Base-by-base conservation (phyloP, 768 basidiomycete species). In the Suillus plorans region DNA sequence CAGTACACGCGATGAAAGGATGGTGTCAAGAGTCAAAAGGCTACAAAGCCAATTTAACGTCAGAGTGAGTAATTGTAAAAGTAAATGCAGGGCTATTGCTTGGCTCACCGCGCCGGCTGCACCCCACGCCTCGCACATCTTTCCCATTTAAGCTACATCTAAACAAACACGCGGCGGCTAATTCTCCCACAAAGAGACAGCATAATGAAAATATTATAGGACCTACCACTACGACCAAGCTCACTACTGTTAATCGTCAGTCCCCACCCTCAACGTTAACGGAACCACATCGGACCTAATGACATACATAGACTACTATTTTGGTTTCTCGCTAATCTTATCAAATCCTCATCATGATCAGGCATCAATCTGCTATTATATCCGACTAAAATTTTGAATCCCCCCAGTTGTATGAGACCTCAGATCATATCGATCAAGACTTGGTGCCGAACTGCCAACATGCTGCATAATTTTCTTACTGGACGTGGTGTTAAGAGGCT, bases 51-150 rank as follows among this genome's bases (percentile, higher is more conserved):
- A 50, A 16, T 25, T 50, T 50, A 36, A 53, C 52, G 52, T 31
- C 31, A 53, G 4, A 53, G 57, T 25, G 37, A 58, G 14, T 39
- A 37, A 37, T 31, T 31, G 36, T 37, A 37, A 37, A 59, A 31
- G 58, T 59, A n/a, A 59, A 42, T 42, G 58, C 58, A 59, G 58
- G 58, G 25, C 39, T 31, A 31, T 31, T 53, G 31, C 53, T 20
- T 55, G 53, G 31, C 53, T 55, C 58, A 59, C 39, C 57, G 39
- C 57, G 57, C 57, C 57, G 58, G 58, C 58, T 59, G 58, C 58
- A 59, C 18, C 28, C 58, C 58, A 59, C 58, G 58, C 58, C 58
- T 42, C 58, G 41, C 25, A 44, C 58, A 59, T 42, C 58, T 59
- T 59, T 59, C 58, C 58, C 42, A 13, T 59, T 59, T 59, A 3